phyloP scores from a whole-genome alignment of 805 yeast genomes.

The Hanseniaspora thailandica region DNA sequence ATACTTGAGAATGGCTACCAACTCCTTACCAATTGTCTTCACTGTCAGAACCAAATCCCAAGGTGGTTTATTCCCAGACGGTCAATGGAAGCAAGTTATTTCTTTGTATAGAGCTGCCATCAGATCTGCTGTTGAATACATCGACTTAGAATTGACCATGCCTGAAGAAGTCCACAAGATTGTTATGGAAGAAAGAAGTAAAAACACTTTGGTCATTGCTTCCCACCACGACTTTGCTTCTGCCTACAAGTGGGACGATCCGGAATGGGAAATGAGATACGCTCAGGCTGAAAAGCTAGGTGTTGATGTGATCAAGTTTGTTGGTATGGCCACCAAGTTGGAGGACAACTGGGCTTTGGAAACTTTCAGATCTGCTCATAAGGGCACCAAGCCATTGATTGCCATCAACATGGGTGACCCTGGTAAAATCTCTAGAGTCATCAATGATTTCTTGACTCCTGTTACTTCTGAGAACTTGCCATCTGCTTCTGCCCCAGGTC shows the following conservation, averaged over 20 bases:
- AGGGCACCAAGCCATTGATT: conserved; percentile 46
- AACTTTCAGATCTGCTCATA: conserved; percentile 48
- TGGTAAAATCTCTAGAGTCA: conserved; percentile 71
- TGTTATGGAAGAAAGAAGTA: conserved; percentile 40
- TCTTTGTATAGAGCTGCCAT: conserved; percentile 50
- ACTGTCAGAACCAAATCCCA: conserved; percentile 68
- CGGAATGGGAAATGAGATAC: conserved; percentile 66
- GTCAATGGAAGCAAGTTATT: conserved; percentile 37
- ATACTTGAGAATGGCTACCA: conserved; percentile 48
- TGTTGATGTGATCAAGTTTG: conserved; percentile 70
- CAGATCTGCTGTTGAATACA: conserved; percentile 65
- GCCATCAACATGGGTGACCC: conserved; percentile 68
- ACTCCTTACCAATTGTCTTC: conserved; percentile 62
- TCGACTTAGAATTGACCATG: conserved; percentile 67
- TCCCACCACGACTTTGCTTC: conserved; percentile 72
- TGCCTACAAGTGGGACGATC: conserved; percentile 47
- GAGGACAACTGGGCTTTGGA: conserved; percentile 64
- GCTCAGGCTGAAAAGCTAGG: conserved; percentile 52
- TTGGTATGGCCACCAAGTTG: conserved; percentile 57
- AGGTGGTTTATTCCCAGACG: conserved; percentile 72
- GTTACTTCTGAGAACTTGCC: conserved; percentile 64
- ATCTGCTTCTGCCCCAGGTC: conserved; percentile 69
- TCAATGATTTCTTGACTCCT: conserved; percentile 70
- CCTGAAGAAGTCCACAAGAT: conserved; percentile 45
- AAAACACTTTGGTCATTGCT: conserved; percentile 59